Evolutionary conservation across 805 yeast genomes (phyloP), one percentile per base, ranked within the genome.

Genomic region (Spathaspora boniae): DNA sequence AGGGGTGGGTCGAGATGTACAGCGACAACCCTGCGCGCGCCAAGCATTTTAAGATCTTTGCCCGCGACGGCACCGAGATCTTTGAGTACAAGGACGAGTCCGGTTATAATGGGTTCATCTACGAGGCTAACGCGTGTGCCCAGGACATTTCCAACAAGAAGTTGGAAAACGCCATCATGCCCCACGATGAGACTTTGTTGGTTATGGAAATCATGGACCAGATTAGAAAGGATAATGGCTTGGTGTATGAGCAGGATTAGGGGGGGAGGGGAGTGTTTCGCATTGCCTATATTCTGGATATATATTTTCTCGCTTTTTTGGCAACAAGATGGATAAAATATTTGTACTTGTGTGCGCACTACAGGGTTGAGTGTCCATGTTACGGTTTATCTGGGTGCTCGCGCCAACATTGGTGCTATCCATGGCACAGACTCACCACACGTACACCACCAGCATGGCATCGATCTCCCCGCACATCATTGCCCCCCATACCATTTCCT

Each of bases 111-210:
- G 83, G 83, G 0, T 70, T 75, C 50, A 71, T 70, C 45, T 70
- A 68, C 51, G 82, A 77, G 54, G 80, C 80, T 1, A 70, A 74
- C 45, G 78, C 73, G 4, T 68, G 67, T 20, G 80, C 76, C 3
- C 52, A 61, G 31, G 73, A 68, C 36, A 56, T 77, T 26, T 36
- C 48, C 5, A 55, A 51, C 11, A 75, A 76, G 9, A 58, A 54
- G 36, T 45, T 50, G 11, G 61, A 65, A 42, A 63, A 65, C 40
- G 52, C 45, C 14, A 30, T 50, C 3, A 53, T 65, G 49, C 69
- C 79, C 2, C 62, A 60, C 50, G 62, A 49, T 4, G 82, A 78
- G 53, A 62, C 74, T 21, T 43, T 70, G 25, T 48, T 65, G 32
- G 68, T 75, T 26, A 67, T 74, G 72, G 58, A 51, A 15, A 50